Base-by-base conservation (phyloP, 345 rosid genomes). In the Ricinus communis region DNA sequence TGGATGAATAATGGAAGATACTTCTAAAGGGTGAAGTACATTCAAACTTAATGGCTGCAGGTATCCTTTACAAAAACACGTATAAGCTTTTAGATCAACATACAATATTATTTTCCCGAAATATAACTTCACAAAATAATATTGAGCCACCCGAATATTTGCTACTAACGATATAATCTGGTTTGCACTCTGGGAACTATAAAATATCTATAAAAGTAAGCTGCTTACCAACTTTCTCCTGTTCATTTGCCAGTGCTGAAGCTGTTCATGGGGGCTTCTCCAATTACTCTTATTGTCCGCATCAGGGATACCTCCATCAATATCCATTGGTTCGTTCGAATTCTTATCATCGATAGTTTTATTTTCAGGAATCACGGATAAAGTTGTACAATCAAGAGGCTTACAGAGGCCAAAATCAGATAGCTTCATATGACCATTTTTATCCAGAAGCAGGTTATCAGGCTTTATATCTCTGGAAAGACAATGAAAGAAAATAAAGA, bases 231-330 rank as follows among this genome's bases (percentile, higher is more conserved):
- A 81, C 77, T 87, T 93, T 82, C 98, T 89, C 77, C 98, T 85
- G 82, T 93, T 93, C 91, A 93, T 91, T 83, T 93, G 97, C 98
- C 98, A 93, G 74, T 93, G 98, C 81, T 91, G 97, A 86, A 91
- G 94, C 83, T 91, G 98, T 81, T 93, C 97, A 30, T 80, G 88
- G 38, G 94, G 88, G 79, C 91, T 93, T 77, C 83, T 93, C 96
- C 96, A 93, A 79, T 84, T 89, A 79, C 88, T 91, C 72, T 80
- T 82, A 66, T 86, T 85, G 77, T 84, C 92, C 65, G 97, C 79
- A 77, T 88, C 96, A 52, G 98, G 78, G 68, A 90, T 82, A 68
- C 86, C 71, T 79, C 85, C 83, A 83, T 93, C 98, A 69, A 93
- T 80, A 81, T 93, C 98, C 98, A 93, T 91, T 62, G 96, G 86